phyloP scores from a whole-genome alignment of 225 moss, liverwort and hornwort species.

The Physcomitrellopsis africana region DNA sequence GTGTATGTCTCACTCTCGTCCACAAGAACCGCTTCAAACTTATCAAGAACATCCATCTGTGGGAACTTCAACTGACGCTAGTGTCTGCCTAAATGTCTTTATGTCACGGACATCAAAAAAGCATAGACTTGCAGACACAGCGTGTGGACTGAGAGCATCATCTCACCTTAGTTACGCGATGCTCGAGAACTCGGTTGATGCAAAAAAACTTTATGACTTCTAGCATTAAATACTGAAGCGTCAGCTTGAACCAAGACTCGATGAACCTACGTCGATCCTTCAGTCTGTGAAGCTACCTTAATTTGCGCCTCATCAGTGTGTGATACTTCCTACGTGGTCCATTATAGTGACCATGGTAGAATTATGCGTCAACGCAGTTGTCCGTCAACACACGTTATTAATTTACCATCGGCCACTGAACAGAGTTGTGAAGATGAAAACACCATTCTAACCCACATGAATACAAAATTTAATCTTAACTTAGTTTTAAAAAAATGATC shows the following conservation, averaged over 20 bases:
- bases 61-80: not conserved
- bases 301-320: constrained; percentile 11
- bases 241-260: not conserved
- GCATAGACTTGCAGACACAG: no score
- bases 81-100: not conserved
- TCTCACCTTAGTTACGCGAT: constrained; percentile 20
- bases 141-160: not conserved
- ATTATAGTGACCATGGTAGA: no score
- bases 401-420: constrained; percentile 10
- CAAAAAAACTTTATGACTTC: not conserved
- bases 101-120: no score
- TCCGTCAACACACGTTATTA: constrained; percentile 28
- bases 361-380: not conserved
- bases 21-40: not conserved
- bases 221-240: constrained; percentile 18
- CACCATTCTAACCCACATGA: no score
- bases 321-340: no score
- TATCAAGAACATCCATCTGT: not conserved
- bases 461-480: no score
- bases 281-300: not conserved
- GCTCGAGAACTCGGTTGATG: constrained; percentile 16
- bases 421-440: no score
- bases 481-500: no score
- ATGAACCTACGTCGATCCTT: no score
- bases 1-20: not conserved